These are phyloP conservation scores for Colletotrichum tabaci DNA, from an alignment of 2,329 filamentous ascomycete genomes.

Conservation along the genomic window DNA sequence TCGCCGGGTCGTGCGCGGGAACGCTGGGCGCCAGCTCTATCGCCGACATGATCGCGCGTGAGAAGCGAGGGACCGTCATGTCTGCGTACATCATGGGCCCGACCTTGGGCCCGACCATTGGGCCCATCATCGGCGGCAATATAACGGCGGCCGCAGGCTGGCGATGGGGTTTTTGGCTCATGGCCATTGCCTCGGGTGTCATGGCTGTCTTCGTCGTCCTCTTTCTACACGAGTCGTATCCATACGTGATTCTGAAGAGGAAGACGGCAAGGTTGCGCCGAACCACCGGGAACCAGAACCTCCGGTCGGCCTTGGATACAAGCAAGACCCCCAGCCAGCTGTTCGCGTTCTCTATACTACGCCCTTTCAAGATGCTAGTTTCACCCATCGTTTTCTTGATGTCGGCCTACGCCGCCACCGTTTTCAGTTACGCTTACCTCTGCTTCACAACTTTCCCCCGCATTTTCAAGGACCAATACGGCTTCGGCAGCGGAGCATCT, in stretches of 20 bases:
- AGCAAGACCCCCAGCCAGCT: conserved; percentile 43
- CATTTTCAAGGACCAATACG: conserved; percentile 54
- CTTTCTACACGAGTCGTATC: conserved; percentile 51
- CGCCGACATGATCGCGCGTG: conserved; percentile 50
- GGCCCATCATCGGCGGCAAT: conserved; percentile 67
- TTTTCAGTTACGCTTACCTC: conserved; percentile 54
- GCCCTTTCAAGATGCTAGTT: conserved; percentile 64
- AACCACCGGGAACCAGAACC: conserved; percentile 50
- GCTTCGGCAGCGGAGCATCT: conserved; percentile 47
- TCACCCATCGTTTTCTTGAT: conserved; percentile 68
- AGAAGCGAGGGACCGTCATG: conserved; percentile 60
- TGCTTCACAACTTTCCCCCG: conserved; percentile 59
- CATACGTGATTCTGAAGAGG: conserved; percentile 47
- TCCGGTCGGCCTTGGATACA: conserved; percentile 38
- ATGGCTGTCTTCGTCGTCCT: conserved; percentile 45
- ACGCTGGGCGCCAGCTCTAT: conserved; percentile 69
- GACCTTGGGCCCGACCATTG: conserved; percentile 54
- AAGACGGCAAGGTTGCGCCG: conserved; percentile 51
- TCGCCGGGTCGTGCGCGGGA: conserved; percentile 66
- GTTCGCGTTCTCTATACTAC: conserved; percentile 55
- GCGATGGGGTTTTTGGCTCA: conserved; percentile 74
- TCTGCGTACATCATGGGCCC: conserved; percentile 72
- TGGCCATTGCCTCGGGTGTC: conserved; percentile 66
- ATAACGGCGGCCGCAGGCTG: conserved; percentile 73
- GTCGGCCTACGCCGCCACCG: conserved; percentile 54